Conservation (phyloP, 306 rosid genomes). For the Prosopis cineraria region DNA sequence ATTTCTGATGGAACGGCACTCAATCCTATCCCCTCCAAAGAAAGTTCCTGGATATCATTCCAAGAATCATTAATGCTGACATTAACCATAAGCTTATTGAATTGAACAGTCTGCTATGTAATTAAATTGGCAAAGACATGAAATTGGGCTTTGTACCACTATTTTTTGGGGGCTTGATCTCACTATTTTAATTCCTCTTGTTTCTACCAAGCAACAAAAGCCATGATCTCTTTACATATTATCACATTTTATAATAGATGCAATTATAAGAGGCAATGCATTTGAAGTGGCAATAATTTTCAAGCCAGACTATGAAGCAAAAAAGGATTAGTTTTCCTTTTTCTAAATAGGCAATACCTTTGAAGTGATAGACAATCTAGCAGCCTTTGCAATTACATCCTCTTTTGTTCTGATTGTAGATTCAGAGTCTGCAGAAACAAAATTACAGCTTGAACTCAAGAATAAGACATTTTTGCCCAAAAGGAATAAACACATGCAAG, state of each 20-base stretch:
- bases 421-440: constrained; percentile 64
- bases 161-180: not conserved
- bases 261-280: not conserved
- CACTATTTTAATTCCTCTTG: too few species aligned
- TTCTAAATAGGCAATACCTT: constrained; percentile 58
- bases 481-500: not conserved
- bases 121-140: not conserved
- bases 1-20: constrained; percentile 78
- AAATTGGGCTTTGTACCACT: not conserved
- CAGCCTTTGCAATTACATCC: constrained; percentile 70
- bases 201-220: not conserved
- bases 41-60: constrained; percentile 71
- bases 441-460: constrained; percentile 28
- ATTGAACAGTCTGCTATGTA: constrained; percentile 15
- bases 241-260: not conserved
- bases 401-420: constrained; percentile 55
- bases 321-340: not conserved
- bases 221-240: not conserved
- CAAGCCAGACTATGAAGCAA: constrained; percentile 9
- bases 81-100: constrained; percentile 13
- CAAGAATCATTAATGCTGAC: constrained; percentile 23
- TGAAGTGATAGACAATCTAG: constrained; percentile 80
- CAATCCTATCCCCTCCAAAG: constrained; percentile 79
- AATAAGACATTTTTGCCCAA: not conserved
- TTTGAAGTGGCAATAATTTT: not conserved